Percentiles rank a stretch among this genome's conserved stretches.
These are phyloP conservation scores for Debaryomyces sp. DNA, from an alignment of 1,139 yeast genomes.

Conservation along the genomic window DNA sequence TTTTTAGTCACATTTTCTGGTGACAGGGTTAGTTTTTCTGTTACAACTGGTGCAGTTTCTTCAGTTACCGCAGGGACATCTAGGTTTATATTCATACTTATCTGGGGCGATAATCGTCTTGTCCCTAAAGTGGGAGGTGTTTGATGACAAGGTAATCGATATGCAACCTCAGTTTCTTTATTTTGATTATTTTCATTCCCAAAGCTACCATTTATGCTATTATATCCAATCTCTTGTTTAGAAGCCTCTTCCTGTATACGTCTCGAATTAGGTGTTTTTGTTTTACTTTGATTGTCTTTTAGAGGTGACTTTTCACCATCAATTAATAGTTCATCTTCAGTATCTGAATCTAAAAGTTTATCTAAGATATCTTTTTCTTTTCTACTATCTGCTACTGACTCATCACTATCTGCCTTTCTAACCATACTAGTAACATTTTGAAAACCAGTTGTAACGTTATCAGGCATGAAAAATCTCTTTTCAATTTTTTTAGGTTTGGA, in stretches of 20 bases:
- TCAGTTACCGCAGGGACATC: background rate
- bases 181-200: background rate
- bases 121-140: background rate
- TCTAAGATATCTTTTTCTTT: conserved; percentile 22
- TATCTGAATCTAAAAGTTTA: conserved; percentile 25
- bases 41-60: background rate
- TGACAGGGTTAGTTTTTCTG: background rate
- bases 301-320: background rate
- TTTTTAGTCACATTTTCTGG: background rate
- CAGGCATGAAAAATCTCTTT: conserved; percentile 74
- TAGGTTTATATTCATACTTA: background rate
- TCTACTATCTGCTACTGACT: conserved; percentile 11
- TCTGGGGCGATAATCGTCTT: background rate
- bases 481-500: conserved; percentile 19
- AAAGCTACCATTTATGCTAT: background rate
- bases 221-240: background rate
- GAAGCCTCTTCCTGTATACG: background rate
- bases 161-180: background rate
- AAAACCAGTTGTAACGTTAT: conserved; percentile 73
- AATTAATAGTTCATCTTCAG: conserved; percentile 14
- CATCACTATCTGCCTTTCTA: conserved; percentile 11
- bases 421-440: conserved; percentile 57
- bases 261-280: background rate
- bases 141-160: background rate
- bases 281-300: background rate